Evolutionary conservation across 2,329 filamentous ascomycete genomes (phyloP).

Genomic region (Fusarium sp.): DNA sequence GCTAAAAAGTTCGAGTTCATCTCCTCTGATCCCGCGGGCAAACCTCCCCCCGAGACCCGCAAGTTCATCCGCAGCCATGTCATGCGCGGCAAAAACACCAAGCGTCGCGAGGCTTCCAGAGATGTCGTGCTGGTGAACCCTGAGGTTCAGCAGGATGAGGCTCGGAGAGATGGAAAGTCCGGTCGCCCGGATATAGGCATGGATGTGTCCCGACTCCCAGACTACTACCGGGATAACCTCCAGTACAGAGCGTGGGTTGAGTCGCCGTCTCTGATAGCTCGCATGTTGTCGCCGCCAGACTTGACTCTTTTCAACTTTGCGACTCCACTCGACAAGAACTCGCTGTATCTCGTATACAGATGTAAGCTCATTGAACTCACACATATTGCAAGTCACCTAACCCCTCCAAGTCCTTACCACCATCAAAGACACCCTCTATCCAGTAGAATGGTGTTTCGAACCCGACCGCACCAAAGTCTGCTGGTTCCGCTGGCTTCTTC

Average conservation of each 20-base stretch:
- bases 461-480: constrained; percentile 34
- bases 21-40: constrained; percentile 38
- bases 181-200: neutral
- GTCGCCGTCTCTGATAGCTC: constrained; percentile 26
- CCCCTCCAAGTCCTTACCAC: constrained; percentile 39
- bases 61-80: constrained; percentile 46
- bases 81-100: constrained; percentile 46
- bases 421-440: constrained; percentile 45
- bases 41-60: constrained; percentile 37
- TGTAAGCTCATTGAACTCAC: constrained; percentile 3
- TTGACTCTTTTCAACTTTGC: constrained; percentile 36
- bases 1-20: constrained; percentile 46
- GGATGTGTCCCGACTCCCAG: neutral
- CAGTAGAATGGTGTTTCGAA: constrained; percentile 45
- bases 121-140: neutral
- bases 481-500: constrained; percentile 47
- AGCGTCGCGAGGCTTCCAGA: neutral
- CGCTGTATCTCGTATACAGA: constrained; percentile 27
- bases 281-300: constrained; percentile 27
- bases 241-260: constrained; percentile 28
- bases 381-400: neutral
- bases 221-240: neutral
- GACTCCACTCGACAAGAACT: constrained; percentile 25
- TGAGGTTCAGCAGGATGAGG: neutral
- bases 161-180: neutral